Conservation (phyloP, 163 green algal species). For the Chlamydomonas reinhardtii region DNA sequence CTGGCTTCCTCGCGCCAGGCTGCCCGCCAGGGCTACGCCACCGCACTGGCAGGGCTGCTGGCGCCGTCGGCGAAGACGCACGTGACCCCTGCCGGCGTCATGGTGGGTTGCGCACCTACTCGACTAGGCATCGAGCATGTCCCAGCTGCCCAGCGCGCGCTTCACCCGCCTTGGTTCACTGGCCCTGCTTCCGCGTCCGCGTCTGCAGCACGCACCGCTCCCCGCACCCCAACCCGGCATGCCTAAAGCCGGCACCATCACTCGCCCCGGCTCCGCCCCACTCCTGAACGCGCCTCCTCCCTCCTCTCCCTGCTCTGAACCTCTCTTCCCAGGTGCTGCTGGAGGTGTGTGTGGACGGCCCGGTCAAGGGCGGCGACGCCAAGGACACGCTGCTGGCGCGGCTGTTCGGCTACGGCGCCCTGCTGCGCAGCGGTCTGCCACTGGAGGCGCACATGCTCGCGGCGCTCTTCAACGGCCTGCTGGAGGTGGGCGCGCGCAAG, state of each 20-base stretch:
- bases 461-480: conserved; percentile 39
- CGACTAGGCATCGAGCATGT: too few species aligned
- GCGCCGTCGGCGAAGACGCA: neutral
- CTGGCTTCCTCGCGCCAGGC: conserved; percentile 78
- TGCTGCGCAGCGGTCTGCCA: conserved; percentile 66
- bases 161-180: too few species aligned
- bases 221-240: too few species aligned
- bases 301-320: too few species aligned
- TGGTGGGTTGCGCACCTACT: conserved; percentile 39
- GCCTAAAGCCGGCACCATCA: too few species aligned
- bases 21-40: conserved; percentile 88
- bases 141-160: too few species aligned
- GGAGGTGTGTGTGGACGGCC: conserved; percentile 66
- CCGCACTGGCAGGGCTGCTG: conserved; percentile 77
- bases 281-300: too few species aligned
- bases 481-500: conserved; percentile 65
- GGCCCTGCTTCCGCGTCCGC: too few species aligned
- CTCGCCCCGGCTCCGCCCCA: too few species aligned
- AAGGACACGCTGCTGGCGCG: conserved; percentile 81
- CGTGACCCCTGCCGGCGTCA: conserved; percentile 41
- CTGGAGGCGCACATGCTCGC: neutral
- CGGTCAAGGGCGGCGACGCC: conserved; percentile 55
- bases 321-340: conserved; percentile 52
- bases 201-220: too few species aligned
- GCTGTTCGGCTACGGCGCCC: conserved; percentile 78